Percentiles rank a stretch among this genome's conserved stretches.
phyloP scores from a whole-genome alignment of 129 eudicot species.

The Sambucus nigra region DNA sequence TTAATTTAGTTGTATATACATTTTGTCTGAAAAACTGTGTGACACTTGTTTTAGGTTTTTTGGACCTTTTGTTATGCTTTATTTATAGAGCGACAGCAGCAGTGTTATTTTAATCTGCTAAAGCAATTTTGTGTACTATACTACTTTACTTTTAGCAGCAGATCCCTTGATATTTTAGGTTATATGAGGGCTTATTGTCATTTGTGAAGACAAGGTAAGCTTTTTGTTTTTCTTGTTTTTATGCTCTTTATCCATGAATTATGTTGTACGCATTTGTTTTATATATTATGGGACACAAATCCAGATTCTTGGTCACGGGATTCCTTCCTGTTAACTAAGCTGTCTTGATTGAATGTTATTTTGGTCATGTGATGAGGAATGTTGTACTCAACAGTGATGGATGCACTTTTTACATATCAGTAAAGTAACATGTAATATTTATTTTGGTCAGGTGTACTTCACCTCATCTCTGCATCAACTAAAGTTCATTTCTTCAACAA shows the following conservation, averaged over 20 bases:
- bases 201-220: not conserved
- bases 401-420: too few species aligned
- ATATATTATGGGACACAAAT: too few species aligned
- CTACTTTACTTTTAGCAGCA: conserved; percentile 2
- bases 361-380: too few species aligned
- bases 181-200: not conserved
- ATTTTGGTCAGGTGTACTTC: too few species aligned
- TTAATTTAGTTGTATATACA: conserved; percentile 43
- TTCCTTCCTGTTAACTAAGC: too few species aligned
- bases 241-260: not conserved
- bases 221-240: too few species aligned
- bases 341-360: too few species aligned
- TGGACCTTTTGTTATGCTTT: not conserved
- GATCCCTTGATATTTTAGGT: not conserved
- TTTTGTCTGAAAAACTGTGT: conserved; percentile 19
- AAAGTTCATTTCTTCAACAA: too few species aligned
- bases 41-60: conserved; percentile 29
- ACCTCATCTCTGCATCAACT: too few species aligned
- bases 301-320: too few species aligned
- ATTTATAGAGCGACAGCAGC: conserved; percentile 31
- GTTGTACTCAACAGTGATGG: too few species aligned
- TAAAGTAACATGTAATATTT: too few species aligned
- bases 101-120: conserved; percentile 26
- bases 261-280: not conserved
- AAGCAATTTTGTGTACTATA: conserved; percentile 55